Evolutionary conservation across 2,329 filamentous ascomycete species (phyloP).

Genomic region (Botrytis hyacinthi): DNA sequence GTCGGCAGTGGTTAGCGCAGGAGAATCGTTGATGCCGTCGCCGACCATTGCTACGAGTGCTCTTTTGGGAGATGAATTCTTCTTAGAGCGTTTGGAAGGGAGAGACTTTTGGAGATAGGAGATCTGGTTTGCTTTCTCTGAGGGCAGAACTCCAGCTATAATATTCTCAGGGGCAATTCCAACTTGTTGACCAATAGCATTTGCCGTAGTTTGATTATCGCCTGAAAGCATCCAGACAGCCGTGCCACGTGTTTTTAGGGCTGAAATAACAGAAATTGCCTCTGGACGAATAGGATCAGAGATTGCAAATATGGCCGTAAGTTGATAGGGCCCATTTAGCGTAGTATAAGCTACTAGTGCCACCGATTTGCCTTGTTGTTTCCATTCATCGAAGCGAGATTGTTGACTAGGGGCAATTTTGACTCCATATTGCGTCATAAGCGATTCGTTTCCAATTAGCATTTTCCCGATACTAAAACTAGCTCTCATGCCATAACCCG

Average conservation of each 20-base stretch:
- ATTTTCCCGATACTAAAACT: conserved; percentile 49
- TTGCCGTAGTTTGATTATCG: conserved; percentile 82
- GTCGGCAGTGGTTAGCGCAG: conserved; percentile 75
- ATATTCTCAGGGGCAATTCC: conserved; percentile 73
- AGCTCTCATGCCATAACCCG: conserved; percentile 69
- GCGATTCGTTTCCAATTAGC: conserved; percentile 69
- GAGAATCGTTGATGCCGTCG: conserved; percentile 84
- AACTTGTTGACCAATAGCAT: conserved; percentile 71
- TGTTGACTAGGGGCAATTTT: conserved; percentile 41
- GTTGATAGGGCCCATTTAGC: conserved; percentile 43
- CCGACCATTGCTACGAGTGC: conserved; percentile 78
- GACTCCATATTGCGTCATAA: conserved; percentile 56
- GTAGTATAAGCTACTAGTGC: conserved; percentile 43
- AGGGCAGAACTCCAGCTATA: conserved; percentile 82
- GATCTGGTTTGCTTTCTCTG: conserved; percentile 75
- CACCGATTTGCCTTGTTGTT: conserved; percentile 61
- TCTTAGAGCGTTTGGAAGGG: conserved; percentile 22
- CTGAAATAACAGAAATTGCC: conserved; percentile 60
- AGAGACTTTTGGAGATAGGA: conserved; percentile 53
- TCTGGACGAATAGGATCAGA: conserved; percentile 79
- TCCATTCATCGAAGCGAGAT: conserved; percentile 53
- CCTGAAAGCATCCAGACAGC: conserved; percentile 91
- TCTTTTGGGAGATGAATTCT: conserved; percentile 37
- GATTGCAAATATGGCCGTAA: conserved; percentile 69
- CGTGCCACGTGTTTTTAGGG: conserved; percentile 63